phyloP scores from a whole-genome alignment of 768 basidiomycete species.

The Coprinellus micaceus region DNA sequence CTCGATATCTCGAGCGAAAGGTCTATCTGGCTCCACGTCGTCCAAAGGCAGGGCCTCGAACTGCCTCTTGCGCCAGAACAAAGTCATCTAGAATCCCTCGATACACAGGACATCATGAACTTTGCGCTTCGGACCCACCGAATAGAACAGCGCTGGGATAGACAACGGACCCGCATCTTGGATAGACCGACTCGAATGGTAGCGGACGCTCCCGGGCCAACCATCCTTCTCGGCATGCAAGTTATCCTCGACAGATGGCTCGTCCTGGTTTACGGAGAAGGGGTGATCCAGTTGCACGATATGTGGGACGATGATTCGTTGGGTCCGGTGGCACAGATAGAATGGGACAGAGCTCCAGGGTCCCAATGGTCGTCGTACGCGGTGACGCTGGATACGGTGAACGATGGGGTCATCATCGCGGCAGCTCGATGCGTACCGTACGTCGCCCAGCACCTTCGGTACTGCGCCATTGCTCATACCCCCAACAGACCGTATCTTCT shows the following conservation, averaged over 20 bases:
- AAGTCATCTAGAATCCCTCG: not conserved
- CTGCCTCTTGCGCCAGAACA: not conserved
- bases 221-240: conserved; percentile 33
- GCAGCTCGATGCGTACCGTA: not conserved
- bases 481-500: not conserved
- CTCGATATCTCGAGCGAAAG: not conserved
- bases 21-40: not conserved
- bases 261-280: conserved; percentile 40
- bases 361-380: conserved; percentile 21
- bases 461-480: not conserved
- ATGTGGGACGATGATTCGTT: not conserved
- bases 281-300: conserved; percentile 42
- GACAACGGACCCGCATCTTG: not conserved
- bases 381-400: conserved; percentile 18
- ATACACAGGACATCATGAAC: not conserved
- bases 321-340: not conserved
- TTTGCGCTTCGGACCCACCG: not conserved
- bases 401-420: conserved; percentile 5
- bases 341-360: conserved; percentile 6
- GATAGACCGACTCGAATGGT: not conserved
- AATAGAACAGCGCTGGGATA: not conserved
- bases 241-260: conserved; percentile 47
- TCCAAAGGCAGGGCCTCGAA: not conserved
- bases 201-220: not conserved
- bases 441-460: not conserved